A percentile compares a stretch with the other conserved stretches of the same genome.
Evolutionary conservation across 495 filamentous ascomycete species (phyloP).

Genomic region (Tuber aestivum): DNA sequence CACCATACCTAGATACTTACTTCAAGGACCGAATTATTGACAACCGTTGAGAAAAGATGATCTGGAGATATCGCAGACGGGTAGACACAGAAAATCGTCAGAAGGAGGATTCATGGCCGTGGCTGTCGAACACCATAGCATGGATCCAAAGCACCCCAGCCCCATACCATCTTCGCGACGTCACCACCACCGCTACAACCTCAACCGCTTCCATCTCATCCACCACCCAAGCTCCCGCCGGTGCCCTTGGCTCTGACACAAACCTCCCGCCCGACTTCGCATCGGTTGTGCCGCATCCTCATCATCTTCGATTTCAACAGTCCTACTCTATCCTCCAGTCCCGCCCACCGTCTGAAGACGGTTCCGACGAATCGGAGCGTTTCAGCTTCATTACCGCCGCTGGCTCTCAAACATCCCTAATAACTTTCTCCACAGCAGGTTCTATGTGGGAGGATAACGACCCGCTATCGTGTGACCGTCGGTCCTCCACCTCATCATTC

Average conservation of each 20-base stretch:
- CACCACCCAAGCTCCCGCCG: constrained; percentile 7
- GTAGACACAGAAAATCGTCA: neutral
- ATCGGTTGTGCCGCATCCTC: neutral
- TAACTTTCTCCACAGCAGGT: constrained; percentile 5
- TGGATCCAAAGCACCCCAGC: neutral
- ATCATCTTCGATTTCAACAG: neutral
- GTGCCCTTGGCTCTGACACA: constrained; percentile 11
- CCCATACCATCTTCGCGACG: constrained; percentile 8
- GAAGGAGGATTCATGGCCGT: neutral
- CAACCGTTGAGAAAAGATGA: neutral
- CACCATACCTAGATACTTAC: constrained; percentile 2
- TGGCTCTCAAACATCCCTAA: neutral
- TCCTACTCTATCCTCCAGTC: constrained; percentile 10
- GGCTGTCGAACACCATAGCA: constrained; percentile 3
- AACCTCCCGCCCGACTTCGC: neutral
- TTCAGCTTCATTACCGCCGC: neutral
- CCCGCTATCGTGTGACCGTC: constrained; percentile 40
- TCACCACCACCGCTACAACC: constrained; percentile 16
- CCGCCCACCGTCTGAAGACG: constrained; percentile 6
- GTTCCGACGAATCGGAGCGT: constrained; percentile 1
- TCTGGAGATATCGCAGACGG: neutral
- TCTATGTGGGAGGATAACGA: constrained; percentile 44
- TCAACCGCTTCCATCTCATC: constrained; percentile 9
- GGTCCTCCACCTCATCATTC: constrained; percentile 44
- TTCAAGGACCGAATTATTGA: neutral